phyloP scores from a whole-genome alignment of 176 grass and related monocot genomes.

The Oryza longistaminata region DNA sequence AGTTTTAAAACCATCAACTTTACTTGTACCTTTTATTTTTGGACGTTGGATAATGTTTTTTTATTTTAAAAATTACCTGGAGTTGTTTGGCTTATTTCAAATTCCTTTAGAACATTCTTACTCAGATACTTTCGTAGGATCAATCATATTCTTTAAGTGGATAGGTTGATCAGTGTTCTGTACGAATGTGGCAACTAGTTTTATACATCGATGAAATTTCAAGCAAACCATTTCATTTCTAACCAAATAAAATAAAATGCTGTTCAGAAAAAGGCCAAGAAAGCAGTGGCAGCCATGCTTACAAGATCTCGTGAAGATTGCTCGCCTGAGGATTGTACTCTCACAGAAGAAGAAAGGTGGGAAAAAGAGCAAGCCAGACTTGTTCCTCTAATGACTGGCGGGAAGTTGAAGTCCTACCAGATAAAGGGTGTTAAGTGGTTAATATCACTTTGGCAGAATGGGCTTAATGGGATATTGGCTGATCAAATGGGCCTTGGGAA shows the following conservation, averaged over 20 bases:
- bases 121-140: neutral
- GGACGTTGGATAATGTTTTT: slow-evolving; percentile 3
- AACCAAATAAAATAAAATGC: neutral
- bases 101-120: neutral
- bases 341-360: slow-evolving; percentile 72
- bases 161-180: neutral
- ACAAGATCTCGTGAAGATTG: slow-evolving; percentile 63
- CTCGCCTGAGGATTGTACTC: slow-evolving; percentile 49
- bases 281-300: slow-evolving; percentile 88
- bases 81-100: slow-evolving; percentile 9
- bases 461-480: slow-evolving; percentile 88
- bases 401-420: slow-evolving; percentile 90
- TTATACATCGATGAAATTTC: neutral
- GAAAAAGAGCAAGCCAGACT: slow-evolving; percentile 74
- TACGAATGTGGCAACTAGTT: neutral
- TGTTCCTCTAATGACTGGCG: slow-evolving; percentile 91
- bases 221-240: neutral
- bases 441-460: slow-evolving; percentile 98
- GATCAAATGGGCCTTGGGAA: slow-evolving; percentile 99
- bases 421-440: slow-evolving; percentile 98
- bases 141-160: neutral
- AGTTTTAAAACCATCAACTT: neutral
- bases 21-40: neutral
- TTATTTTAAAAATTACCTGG: neutral
- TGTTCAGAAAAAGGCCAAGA: slow-evolving; percentile 86